phyloP scores from a whole-genome alignment of 805 yeast species.

The Starmerella ratchasimensis region DNA sequence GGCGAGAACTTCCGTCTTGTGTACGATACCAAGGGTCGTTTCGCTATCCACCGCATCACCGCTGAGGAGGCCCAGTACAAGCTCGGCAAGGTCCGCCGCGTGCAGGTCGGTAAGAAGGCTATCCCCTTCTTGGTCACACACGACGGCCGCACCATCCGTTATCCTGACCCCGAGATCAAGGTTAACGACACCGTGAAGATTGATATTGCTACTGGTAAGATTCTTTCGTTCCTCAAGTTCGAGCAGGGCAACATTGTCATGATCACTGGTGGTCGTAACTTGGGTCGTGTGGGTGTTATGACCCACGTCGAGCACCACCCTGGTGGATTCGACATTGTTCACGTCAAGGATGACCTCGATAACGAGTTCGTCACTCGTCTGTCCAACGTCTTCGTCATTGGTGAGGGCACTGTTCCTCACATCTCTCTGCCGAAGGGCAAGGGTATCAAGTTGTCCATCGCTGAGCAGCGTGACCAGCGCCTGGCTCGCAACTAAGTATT shows the following conservation, averaged over 20 bases:
- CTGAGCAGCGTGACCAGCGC: constrained; percentile 98
- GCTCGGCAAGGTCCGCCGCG: constrained; percentile 95
- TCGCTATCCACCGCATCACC: constrained; percentile 98
- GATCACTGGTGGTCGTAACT: constrained; percentile 97
- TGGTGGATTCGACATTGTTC: constrained; percentile 96
- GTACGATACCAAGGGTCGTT: constrained; percentile 97
- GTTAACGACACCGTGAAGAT: constrained; percentile 97
- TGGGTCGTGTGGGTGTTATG: constrained; percentile 95
- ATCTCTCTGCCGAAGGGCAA: constrained; percentile 96
- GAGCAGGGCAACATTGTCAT: constrained; percentile 85
- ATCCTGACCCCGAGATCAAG: constrained; percentile 96
- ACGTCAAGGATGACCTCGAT: constrained; percentile 88
- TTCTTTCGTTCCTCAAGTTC: constrained; percentile 75
- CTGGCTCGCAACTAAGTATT: constrained; percentile 51
- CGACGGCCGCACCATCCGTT: constrained; percentile 99
- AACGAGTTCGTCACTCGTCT: constrained; percentile 93
- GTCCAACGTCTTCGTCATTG: constrained; percentile 83
- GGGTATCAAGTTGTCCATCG: constrained; percentile 90
- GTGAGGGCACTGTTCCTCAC: constrained; percentile 91
- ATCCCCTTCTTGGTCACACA: constrained; percentile 97
- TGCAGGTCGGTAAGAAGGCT: constrained; percentile 96
- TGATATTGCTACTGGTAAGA: constrained; percentile 92
- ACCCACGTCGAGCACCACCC: constrained; percentile 95
- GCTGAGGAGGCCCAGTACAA: constrained; percentile 98
- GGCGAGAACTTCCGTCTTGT: constrained; percentile 98